These are phyloP conservation scores for Arxiozyma slooffiae DNA, from an alignment of 1,139 yeast genomes.

Conservation along the genomic window DNA sequence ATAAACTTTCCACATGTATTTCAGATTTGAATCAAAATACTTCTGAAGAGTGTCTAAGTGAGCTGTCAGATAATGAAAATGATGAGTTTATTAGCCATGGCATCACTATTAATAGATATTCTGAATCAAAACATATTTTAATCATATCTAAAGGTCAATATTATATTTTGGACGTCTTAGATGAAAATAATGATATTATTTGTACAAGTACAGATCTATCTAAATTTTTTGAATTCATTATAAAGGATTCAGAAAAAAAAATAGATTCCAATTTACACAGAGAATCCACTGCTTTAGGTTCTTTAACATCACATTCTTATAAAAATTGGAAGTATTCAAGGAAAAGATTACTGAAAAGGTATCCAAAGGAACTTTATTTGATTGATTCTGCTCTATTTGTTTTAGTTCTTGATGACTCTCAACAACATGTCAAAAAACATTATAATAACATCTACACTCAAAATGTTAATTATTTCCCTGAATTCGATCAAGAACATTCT, in stretches of 20 bases:
- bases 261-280: slow-evolving; percentile 34
- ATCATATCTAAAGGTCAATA: slow-evolving; percentile 55
- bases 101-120: slow-evolving; percentile 31
- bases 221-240: slow-evolving; percentile 40
- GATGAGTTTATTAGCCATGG: slow-evolving; percentile 30
- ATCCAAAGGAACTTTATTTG: slow-evolving; percentile 36
- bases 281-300: slow-evolving; percentile 49
- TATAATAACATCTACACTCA: slow-evolving; percentile 4
- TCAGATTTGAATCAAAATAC: slow-evolving; percentile 23
- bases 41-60: slow-evolving; percentile 8
- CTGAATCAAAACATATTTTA: slow-evolving; percentile 42
- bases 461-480: slow-evolving; percentile 8
- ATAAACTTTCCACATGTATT: slow-evolving; percentile 23
- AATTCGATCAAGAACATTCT: slow-evolving; percentile 11
- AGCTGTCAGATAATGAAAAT: slow-evolving; percentile 5
- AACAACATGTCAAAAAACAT: slow-evolving; percentile 32
- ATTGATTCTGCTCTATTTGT: slow-evolving; percentile 62
- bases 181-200: slow-evolving; percentile 34
- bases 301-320: slow-evolving; percentile 60
- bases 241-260: slow-evolving; percentile 40
- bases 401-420: slow-evolving; percentile 56
- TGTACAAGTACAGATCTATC: slow-evolving; percentile 51
- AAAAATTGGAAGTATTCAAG: slow-evolving; percentile 56
- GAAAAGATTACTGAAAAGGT: slow-evolving; percentile 36
- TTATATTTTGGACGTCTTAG: slow-evolving; percentile 50